These are phyloP conservation scores for Trametes villosa DNA, from an alignment of 768 basidiomycete genomes.

Conservation along the genomic window DNA sequence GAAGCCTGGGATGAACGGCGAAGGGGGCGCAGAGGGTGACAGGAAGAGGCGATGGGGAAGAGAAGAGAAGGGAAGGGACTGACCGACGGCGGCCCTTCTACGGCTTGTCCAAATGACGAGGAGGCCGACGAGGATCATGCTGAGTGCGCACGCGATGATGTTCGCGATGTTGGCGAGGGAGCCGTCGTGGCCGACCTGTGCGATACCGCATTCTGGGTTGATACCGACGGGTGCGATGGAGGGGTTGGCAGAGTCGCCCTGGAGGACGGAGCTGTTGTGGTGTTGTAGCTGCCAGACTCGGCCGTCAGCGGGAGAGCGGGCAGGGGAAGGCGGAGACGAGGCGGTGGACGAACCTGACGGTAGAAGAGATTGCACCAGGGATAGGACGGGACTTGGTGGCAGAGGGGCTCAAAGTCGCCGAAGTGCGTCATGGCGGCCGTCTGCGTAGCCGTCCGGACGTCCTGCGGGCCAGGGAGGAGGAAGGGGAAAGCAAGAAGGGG, in stretches of 20 bases:
- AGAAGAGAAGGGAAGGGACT: slow-evolving; percentile 33
- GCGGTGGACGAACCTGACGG: slow-evolving; percentile 63
- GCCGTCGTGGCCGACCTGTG: slow-evolving; percentile 56
- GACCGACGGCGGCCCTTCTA: slow-evolving; percentile 88
- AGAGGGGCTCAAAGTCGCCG: slow-evolving; percentile 74
- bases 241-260: slow-evolving; percentile 48
- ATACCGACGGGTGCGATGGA: slow-evolving; percentile 77
- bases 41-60: background rate
- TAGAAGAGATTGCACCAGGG: slow-evolving; percentile 97
- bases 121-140: slow-evolving; percentile 58
- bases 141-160: slow-evolving; percentile 78
- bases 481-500: background rate
- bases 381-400: slow-evolving; percentile 73
- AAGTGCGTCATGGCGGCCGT: slow-evolving; percentile 56
- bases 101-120: slow-evolving; percentile 63
- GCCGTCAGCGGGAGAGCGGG: slow-evolving; percentile 16
- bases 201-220: slow-evolving; percentile 80
- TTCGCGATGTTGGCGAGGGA: slow-evolving; percentile 86
- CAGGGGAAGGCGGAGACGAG: slow-evolving; percentile 18
- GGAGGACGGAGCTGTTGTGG: slow-evolving; percentile 38
- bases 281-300: slow-evolving; percentile 36
- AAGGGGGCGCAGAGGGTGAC: background rate
- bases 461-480: background rate
- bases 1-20: background rate
- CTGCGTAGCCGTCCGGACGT: background rate